Conservation (phyloP, 306 rosid species). For the Canavalia gladiata region DNA sequence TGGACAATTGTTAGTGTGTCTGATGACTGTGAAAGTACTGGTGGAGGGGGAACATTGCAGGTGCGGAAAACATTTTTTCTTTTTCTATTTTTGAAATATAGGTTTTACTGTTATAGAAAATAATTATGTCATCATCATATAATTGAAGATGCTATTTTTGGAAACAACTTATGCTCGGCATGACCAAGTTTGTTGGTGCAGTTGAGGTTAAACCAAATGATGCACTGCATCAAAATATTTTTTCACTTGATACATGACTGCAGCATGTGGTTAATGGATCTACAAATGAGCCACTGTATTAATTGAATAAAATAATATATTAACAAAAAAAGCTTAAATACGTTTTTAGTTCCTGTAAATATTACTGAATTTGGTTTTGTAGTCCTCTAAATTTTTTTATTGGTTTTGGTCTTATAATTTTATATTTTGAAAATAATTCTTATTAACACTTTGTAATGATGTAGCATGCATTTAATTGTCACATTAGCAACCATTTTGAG, state of each 20-base stretch:
- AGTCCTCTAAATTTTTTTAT: too few species aligned
- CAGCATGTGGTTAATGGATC: background rate
- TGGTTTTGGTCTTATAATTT: too few species aligned
- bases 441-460: too few species aligned
- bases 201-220: conserved; percentile 12
- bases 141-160: background rate
- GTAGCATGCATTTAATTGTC: too few species aligned
- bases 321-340: too few species aligned
- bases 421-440: too few species aligned
- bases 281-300: background rate
- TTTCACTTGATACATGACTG: background rate
- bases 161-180: background rate
- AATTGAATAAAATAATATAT: background rate
- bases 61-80: conserved; percentile 43
- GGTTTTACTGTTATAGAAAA: background rate
- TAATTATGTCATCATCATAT: background rate
- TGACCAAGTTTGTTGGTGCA: conserved; percentile 28
- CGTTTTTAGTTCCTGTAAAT: too few species aligned
- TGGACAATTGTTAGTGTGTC: conserved; percentile 99
- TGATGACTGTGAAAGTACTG: conserved; percentile 96
- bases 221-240: background rate
- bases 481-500: too few species aligned
- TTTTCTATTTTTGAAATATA: background rate
- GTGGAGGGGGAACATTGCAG: conserved; percentile 99
- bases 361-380: too few species aligned